These are phyloP conservation scores for Daedaleopsis sinensis DNA, from an alignment of 768 basidiomycete genomes.

Conservation along the genomic window DNA sequence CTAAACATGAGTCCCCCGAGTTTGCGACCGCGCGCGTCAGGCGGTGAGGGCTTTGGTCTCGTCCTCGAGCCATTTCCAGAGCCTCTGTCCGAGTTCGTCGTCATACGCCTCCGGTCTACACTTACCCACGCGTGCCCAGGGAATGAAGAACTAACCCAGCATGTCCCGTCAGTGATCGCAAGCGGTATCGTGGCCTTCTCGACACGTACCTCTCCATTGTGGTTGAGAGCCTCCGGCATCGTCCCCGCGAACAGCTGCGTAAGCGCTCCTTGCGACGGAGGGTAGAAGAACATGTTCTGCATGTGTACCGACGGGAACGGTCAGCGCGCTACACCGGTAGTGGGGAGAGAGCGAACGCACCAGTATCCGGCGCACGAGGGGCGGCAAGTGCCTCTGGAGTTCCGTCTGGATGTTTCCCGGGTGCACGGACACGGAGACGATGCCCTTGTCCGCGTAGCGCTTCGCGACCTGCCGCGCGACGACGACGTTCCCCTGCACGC, in stretches of 20 bases:
- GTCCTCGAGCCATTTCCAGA: conserved; percentile 25
- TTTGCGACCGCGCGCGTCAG: no score
- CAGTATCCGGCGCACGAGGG: conserved; percentile 14
- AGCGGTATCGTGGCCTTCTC: no score
- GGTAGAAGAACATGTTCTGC: conserved; percentile 30
- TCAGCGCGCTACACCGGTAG: conserved; percentile 26
- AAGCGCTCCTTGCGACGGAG: conserved; percentile 31
- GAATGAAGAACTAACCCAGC: conserved; percentile 14
- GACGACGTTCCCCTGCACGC: conserved; percentile 49
- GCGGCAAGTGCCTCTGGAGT: conserved; percentile 8
- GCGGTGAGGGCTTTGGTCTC: no score
- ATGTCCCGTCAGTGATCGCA: no score
- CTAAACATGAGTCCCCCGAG: no score
- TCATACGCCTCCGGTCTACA: conserved; percentile 19
- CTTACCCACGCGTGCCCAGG: conserved; percentile 24
- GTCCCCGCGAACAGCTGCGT: conserved; percentile 37
- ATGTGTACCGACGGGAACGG: conserved; percentile 22
- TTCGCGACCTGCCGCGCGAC: conserved; percentile 50
- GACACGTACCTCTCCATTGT: conserved; percentile 43
- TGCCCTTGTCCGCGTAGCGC: conserved; percentile 45
- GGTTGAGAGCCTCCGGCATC: conserved; percentile 38
- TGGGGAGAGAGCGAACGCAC: conserved; percentile 12
- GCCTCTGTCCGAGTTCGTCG: conserved; percentile 15
- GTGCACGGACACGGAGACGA: conserved; percentile 48
- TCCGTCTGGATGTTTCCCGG: conserved; percentile 35